Percentiles rank a stretch among this genome's conserved stretches.
Evolutionary conservation across 305 asterid genomes (phyloP).

Genomic region (Euphrasia arctica): DNA sequence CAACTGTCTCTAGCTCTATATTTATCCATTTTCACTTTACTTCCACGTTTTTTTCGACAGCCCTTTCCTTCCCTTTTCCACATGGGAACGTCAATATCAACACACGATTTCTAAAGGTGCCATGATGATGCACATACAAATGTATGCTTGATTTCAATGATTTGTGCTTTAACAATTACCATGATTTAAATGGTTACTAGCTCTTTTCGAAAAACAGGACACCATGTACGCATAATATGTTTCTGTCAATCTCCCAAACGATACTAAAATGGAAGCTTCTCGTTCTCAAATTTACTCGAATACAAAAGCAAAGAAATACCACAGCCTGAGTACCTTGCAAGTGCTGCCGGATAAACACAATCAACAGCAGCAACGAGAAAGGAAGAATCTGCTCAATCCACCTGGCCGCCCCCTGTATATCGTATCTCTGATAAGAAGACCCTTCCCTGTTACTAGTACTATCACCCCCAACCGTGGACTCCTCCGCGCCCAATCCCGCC

Average conservation of each 20-base stretch:
- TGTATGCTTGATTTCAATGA: not conserved
- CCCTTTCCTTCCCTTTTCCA: slow-evolving; percentile 1
- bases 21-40: slow-evolving; percentile 20
- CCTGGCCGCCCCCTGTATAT: slow-evolving; percentile 73
- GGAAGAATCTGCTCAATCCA: slow-evolving; percentile 94
- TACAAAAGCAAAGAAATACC: slow-evolving; percentile 1
- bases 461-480: slow-evolving; percentile 30
- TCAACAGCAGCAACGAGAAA: slow-evolving; percentile 66
- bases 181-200: not conserved
- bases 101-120: not conserved
- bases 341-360: slow-evolving; percentile 86
- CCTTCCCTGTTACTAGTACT: slow-evolving; percentile 33
- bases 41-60: slow-evolving; percentile 7
- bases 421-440: slow-evolving; percentile 67
- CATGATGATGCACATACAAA: not conserved
- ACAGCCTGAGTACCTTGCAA: slow-evolving; percentile 73
- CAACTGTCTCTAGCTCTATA: slow-evolving; percentile 9
- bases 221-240: not conserved
- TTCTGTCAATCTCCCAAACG: not conserved
- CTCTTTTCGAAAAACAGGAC: not conserved
- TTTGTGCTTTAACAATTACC: not conserved
- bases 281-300: not conserved
- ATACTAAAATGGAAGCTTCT: no score
- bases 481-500: slow-evolving; percentile 38
- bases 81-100: not conserved